Percentiles rank a stretch among this genome's conserved stretches.
Evolutionary conservation across 2,329 filamentous ascomycete species (phyloP).

Genomic region (Epichloe sp.): DNA sequence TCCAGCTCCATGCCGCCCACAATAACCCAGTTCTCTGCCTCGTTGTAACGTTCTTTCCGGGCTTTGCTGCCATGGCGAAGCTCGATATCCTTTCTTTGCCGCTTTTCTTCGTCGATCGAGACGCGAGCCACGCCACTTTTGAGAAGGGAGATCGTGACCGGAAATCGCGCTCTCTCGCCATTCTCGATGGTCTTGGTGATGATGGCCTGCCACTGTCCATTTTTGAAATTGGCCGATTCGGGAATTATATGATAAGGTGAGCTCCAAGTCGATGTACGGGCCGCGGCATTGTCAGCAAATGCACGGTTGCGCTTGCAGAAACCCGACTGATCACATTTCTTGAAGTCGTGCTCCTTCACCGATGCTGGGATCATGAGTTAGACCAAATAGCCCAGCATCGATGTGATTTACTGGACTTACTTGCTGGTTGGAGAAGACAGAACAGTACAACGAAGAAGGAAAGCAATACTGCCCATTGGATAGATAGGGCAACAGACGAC

Average conservation of each 20-base stretch:
- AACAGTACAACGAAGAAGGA: slow-evolving; percentile 45
- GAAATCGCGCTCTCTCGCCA: slow-evolving; percentile 61
- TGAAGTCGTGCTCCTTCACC: slow-evolving; percentile 96
- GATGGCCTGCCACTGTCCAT: slow-evolving; percentile 66
- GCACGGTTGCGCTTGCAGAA: slow-evolving; percentile 94
- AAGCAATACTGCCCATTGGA: slow-evolving; percentile 52
- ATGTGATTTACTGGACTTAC: slow-evolving; percentile 30
- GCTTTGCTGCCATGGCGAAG: slow-evolving; percentile 72
- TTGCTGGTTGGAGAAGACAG: slow-evolving; percentile 48
- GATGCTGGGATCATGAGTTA: slow-evolving; percentile 36
- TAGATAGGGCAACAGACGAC: slow-evolving; percentile 36
- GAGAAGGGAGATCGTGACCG: slow-evolving; percentile 76
- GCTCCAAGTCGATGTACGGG: slow-evolving; percentile 54
- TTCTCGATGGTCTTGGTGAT: slow-evolving; percentile 66
- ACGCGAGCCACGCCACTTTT: slow-evolving; percentile 81
- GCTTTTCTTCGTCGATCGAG: slow-evolving; percentile 80
- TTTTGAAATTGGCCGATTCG: slow-evolving; percentile 59
- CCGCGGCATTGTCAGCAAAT: slow-evolving; percentile 65
- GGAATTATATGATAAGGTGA: slow-evolving; percentile 69
- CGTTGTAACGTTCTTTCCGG: slow-evolving; percentile 89
- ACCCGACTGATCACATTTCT: slow-evolving; percentile 87
- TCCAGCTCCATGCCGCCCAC: slow-evolving; percentile 69
- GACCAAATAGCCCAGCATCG: neutral
- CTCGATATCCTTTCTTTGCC: slow-evolving; percentile 78
- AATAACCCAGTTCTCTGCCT: slow-evolving; percentile 73